Percentiles rank a stretch among this genome's conserved stretches.
phyloP scores from a whole-genome alignment of 192 early-diverging fungal genomes.

The Linnemannia zychae region DNA sequence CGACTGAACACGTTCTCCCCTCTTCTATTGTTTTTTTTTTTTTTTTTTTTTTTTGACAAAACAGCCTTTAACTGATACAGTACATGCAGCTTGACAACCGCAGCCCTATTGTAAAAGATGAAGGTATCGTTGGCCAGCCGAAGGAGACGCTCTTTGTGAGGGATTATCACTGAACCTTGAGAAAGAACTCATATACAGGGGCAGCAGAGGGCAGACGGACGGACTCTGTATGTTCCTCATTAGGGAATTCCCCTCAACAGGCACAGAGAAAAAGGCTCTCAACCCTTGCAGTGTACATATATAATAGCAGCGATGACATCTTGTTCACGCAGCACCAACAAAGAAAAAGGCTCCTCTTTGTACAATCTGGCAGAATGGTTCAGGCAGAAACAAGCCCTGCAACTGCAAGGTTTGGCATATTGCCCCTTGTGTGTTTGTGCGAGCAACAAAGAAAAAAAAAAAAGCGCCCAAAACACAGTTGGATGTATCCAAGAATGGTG shows the following conservation, averaged over 20 bases:
- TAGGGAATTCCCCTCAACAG: constrained; percentile 1
- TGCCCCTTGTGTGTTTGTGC: too few species aligned
- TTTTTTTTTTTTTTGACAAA: too few species aligned
- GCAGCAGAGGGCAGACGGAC: background rate
- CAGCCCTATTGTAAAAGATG: too few species aligned
- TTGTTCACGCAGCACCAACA: background rate
- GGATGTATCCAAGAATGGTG: background rate
- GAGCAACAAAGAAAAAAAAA: too few species aligned
- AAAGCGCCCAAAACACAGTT: too few species aligned
- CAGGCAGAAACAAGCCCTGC: background rate
- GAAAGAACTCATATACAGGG: background rate
- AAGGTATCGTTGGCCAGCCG: too few species aligned
- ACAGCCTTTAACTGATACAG: too few species aligned
- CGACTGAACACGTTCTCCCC: background rate
- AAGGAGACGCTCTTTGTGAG: too few species aligned
- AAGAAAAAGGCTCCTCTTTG: background rate
- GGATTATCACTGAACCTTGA: background rate
- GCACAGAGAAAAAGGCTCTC: background rate
- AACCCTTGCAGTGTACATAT: background rate
- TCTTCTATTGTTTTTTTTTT: too few species aligned
- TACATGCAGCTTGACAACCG: too few species aligned
- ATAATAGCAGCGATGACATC: background rate
- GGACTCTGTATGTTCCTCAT: background rate
- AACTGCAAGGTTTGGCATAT: constrained; percentile 4
- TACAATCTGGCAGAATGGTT: background rate